Evolutionary conservation across 2,329 filamentous ascomycete species (phyloP).

Genomic region (Beauveria caledonica): DNA sequence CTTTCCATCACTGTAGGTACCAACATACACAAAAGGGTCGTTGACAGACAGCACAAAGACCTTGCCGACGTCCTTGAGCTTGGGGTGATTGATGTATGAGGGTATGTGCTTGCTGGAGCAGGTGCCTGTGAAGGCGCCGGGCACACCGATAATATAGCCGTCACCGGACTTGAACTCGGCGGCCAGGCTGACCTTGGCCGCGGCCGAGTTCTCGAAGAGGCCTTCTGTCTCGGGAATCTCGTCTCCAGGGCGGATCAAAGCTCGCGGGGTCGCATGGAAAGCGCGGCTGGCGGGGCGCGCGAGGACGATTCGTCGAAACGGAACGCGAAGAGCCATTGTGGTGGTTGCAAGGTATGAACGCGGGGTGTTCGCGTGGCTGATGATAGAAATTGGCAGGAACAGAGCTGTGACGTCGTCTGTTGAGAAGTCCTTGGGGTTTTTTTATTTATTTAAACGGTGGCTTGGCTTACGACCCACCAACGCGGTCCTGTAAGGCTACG

Average conservation of each 20-base stretch:
- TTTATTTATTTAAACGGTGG: too few species aligned
- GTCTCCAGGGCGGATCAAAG: constrained; percentile 70
- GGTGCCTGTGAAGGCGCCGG: constrained; percentile 61
- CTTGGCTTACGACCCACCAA: too few species aligned
- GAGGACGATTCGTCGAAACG: constrained; percentile 25
- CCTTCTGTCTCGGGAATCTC: constrained; percentile 67
- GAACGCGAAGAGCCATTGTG: constrained; percentile 30
- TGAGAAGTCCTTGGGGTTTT: background rate
- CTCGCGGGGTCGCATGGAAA: constrained; percentile 59
- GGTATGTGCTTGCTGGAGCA: constrained; percentile 66
- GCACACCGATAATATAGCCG: constrained; percentile 78
- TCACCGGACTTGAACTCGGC: constrained; percentile 64
- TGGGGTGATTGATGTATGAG: constrained; percentile 72
- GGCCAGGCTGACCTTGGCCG: constrained; percentile 82
- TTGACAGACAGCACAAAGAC: constrained; percentile 92
- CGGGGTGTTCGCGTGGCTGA: background rate
- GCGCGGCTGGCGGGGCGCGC: constrained; percentile 25
- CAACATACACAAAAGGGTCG: constrained; percentile 80
- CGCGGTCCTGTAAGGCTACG: too few species aligned
- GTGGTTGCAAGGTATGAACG: background rate
- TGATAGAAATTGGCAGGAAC: background rate
- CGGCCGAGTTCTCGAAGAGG: constrained; percentile 77
- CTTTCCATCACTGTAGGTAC: background rate
- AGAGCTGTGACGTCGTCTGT: background rate
- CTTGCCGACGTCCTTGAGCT: constrained; percentile 69